Evolutionary conservation across 139 green algal genomes (phyloP).

Genomic region (Tetraselmis chui): DNA sequence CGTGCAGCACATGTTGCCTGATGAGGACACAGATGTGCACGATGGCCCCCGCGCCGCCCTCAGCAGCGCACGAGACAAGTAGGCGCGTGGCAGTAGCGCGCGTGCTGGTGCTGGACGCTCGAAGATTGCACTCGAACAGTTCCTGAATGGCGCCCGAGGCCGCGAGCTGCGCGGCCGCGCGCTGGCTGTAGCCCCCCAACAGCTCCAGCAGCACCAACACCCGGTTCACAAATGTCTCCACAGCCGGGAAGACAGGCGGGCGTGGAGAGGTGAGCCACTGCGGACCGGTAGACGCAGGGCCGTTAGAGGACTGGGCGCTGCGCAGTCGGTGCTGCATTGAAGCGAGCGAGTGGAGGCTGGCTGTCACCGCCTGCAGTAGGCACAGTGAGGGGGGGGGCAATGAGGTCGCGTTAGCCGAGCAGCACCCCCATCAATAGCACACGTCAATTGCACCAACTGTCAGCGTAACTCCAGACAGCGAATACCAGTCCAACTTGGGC

Average conservation of each 20-base stretch:
- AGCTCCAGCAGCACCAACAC: constrained; percentile 22
- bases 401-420: no score
- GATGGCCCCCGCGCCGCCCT: neutral
- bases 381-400: neutral
- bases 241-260: constrained; percentile 6
- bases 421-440: no score
- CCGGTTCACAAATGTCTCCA: constrained; percentile 16
- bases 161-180: constrained; percentile 2
- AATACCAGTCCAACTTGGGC: no score
- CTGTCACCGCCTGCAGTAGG: neutral
- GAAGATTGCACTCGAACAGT: constrained; percentile 31
- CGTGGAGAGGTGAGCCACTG: neutral
- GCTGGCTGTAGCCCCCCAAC: neutral
- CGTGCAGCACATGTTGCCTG: constrained; percentile 11
- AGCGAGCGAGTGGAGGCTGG: neutral
- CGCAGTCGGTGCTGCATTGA: neutral
- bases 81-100: neutral
- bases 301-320: neutral
- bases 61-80: constrained; percentile 21
- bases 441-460: no score
- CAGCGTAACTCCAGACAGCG: no score
- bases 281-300: constrained; percentile 4
- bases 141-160: constrained; percentile 13
- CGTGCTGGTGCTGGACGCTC: constrained; percentile 12
- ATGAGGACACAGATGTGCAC: constrained; percentile 3